These are phyloP conservation scores for Penicillium argentinense DNA, from an alignment of 495 filamentous ascomycete species.

Conservation along the genomic window DNA sequence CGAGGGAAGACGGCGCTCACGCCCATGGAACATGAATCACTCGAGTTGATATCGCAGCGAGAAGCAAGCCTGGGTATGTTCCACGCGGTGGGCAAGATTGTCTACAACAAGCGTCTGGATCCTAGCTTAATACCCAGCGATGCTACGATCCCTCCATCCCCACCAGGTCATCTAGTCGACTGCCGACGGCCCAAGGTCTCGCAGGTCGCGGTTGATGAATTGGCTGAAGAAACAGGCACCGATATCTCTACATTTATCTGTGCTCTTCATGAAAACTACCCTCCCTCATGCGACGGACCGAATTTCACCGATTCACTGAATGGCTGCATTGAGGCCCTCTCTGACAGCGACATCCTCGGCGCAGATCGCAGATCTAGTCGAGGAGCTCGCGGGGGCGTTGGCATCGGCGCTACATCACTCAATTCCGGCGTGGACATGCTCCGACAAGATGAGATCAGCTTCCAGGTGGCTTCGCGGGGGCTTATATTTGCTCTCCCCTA, in stretches of 20 bases:
- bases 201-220: constrained; percentile 67
- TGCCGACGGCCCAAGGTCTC: constrained; percentile 63
- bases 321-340: constrained; percentile 78
- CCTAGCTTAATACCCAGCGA: constrained; percentile 18
- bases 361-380: constrained; percentile 33
- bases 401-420: constrained; percentile 38
- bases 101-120: constrained; percentile 84
- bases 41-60: constrained; percentile 75
- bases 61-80: constrained; percentile 90
- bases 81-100: constrained; percentile 91
- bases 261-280: constrained; percentile 94
- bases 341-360: constrained; percentile 80
- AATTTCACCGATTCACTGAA: constrained; percentile 63
- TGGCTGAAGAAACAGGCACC: constrained; percentile 87
- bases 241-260: constrained; percentile 86
- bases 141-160: constrained; percentile 37
- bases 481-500: constrained; percentile 78
- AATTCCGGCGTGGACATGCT: constrained; percentile 65
- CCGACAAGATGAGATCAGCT: constrained; percentile 88
- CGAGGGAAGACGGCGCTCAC: constrained; percentile 58
- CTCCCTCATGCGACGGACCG: constrained; percentile 72
- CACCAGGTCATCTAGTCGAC: constrained; percentile 63
- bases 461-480: constrained; percentile 83
- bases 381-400: constrained; percentile 23
- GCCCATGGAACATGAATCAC: constrained; percentile 66